phyloP scores from a whole-genome alignment of 345 rosid species.

The Camelina hispida region DNA sequence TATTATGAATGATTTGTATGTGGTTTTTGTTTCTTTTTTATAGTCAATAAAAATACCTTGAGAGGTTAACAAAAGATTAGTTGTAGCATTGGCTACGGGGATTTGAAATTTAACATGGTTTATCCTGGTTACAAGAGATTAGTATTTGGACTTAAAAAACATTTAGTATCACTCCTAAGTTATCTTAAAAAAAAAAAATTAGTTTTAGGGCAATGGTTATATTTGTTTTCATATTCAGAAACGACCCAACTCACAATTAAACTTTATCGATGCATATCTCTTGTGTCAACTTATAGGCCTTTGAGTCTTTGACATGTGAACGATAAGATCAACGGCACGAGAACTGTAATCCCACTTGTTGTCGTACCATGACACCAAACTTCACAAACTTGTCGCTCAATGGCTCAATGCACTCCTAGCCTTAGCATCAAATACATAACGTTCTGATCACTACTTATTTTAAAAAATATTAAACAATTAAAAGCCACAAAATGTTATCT shows the following conservation, averaged over 20 bases:
- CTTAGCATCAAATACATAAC: conserved; percentile 68
- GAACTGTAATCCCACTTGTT: conserved; percentile 83
- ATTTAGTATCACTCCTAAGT: too few species aligned
- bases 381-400: conserved; percentile 64
- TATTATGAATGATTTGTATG: too few species aligned
- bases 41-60: too few species aligned
- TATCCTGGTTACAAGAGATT: too few species aligned
- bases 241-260: conserved; percentile 16
- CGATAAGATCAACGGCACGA: conserved; percentile 72
- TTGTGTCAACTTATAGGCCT: conserved; percentile 18
- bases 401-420: conserved; percentile 63
- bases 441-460: too few species aligned
- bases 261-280: not conserved
- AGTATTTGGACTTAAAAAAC: too few species aligned
- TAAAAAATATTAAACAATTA: too few species aligned
- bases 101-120: too few species aligned
- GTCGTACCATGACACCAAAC: conserved; percentile 74
- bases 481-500: too few species aligned
- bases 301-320: conserved; percentile 56
- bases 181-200: not conserved
- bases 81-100: too few species aligned
- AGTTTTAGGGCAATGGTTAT: not conserved
- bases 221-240: not conserved
- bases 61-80: too few species aligned
- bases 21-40: too few species aligned